Evolutionary conservation across 495 filamentous ascomycete genomes (phyloP).

Genomic region (Bryoglossum gracile): DNA sequence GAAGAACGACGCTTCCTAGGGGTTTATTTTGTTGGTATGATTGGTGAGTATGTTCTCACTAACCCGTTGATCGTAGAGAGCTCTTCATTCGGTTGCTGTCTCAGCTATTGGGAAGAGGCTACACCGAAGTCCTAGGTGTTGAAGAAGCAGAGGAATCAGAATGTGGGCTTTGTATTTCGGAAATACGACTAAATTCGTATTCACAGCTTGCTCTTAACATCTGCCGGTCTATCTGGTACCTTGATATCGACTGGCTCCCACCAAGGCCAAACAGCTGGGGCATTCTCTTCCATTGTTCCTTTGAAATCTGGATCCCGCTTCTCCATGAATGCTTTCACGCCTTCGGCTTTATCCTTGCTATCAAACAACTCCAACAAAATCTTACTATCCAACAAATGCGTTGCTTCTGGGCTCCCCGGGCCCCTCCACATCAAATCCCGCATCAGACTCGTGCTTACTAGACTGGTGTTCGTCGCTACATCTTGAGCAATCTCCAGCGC

Average conservation of each 20-base stretch:
- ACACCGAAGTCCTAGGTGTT: no score
- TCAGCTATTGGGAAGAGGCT: no score
- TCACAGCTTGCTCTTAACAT: slow-evolving; percentile 18
- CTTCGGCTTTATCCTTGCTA: slow-evolving; percentile 42
- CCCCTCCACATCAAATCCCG: slow-evolving; percentile 54
- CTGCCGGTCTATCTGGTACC: slow-evolving; percentile 1
- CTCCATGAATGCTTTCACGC: slow-evolving; percentile 37
- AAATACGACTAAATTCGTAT: no score
- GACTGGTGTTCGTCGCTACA: slow-evolving; percentile 50
- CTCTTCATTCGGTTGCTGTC: no score
- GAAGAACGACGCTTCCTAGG: no score
- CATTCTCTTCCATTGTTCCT: slow-evolving; percentile 41
- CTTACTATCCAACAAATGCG: slow-evolving; percentile 52
- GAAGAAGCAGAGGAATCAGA: no score
- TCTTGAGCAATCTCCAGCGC: slow-evolving; percentile 52
- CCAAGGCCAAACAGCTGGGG: slow-evolving; percentile 41
- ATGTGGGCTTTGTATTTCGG: no score
- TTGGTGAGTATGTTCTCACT: no score
- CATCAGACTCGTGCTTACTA: slow-evolving; percentile 47
- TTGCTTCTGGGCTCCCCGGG: slow-evolving; percentile 45
- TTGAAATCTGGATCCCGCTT: slow-evolving; percentile 46
- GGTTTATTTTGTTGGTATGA: no score
- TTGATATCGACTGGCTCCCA: slow-evolving; percentile 29
- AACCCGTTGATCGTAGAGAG: no score
- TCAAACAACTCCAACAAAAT: slow-evolving; percentile 49